Evolutionary conservation across 2,329 filamentous ascomycete species (phyloP).

Genomic region (Xenosphaeropsis pyriputrescens): DNA sequence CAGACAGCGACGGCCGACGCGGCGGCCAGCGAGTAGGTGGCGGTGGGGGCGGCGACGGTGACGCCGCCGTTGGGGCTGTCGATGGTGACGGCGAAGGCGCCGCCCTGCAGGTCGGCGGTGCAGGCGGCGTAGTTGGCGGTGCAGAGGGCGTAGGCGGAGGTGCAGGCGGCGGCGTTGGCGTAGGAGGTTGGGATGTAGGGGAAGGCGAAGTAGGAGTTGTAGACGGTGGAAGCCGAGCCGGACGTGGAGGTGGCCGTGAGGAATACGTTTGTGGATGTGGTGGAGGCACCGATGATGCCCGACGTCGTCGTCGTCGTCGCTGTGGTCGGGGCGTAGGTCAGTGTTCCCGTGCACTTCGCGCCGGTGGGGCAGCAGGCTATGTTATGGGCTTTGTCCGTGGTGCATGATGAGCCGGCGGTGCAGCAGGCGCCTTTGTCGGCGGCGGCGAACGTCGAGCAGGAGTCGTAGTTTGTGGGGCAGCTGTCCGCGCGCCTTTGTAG

Average conservation of each 20-base stretch:
- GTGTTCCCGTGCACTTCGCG: conserved; percentile 16
- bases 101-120: conserved; percentile 29
- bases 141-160: conserved; percentile 34
- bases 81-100: conserved; percentile 37
- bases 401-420: conserved; percentile 12
- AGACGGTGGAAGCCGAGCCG: conserved; percentile 31
- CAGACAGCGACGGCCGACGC: conserved; percentile 37
- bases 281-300: not conserved
- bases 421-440: conserved; percentile 17
- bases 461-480: conserved; percentile 16
- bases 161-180: conserved; percentile 33
- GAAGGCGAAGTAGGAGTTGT: conserved; percentile 44
- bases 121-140: conserved; percentile 38
- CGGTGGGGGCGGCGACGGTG: conserved; percentile 24
- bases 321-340: conserved; percentile 1
- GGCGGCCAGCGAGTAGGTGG: conserved; percentile 21
- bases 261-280: not conserved
- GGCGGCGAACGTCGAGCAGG: conserved; percentile 14
- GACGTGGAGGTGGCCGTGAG: conserved; percentile 9
- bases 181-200: conserved; percentile 39
- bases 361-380: conserved; percentile 19
- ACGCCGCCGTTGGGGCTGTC: conserved; percentile 37
- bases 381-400: conserved; percentile 13
- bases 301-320: conserved; percentile 6
- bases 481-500: conserved; percentile 2